Evolutionary conservation across 768 basidiomycete genomes (phyloP).

Genomic region (Neoboletus magnificus): DNA sequence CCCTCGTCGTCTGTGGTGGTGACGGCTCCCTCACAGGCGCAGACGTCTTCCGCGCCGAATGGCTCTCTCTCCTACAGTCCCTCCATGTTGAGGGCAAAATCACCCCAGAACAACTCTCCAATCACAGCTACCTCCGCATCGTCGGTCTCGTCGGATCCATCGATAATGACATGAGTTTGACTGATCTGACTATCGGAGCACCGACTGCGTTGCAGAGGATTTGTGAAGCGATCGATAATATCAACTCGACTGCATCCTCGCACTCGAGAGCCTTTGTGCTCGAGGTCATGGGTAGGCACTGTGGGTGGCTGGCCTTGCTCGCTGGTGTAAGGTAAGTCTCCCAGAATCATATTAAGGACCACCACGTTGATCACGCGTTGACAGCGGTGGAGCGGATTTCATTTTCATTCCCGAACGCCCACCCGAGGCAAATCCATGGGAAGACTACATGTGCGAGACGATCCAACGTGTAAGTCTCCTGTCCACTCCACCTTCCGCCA

Average conservation of each 20-base stretch:
- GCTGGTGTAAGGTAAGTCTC: slow-evolving; percentile 79
- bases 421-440: slow-evolving; percentile 77
- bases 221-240: slow-evolving; percentile 97
- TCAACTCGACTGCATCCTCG: slow-evolving; percentile 93
- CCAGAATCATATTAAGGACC: background rate
- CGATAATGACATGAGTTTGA: slow-evolving; percentile 99
- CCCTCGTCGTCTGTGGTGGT: slow-evolving; percentile 94
- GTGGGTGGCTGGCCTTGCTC: slow-evolving; percentile 96
- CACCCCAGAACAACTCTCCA: slow-evolving; percentile 63
- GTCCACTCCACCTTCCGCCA: background rate
- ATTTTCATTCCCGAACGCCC: slow-evolving; percentile 97
- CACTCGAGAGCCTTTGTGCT: slow-evolving; percentile 98
- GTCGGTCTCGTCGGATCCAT: slow-evolving; percentile 99
- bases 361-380: slow-evolving; percentile 8
- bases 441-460: slow-evolving; percentile 84
- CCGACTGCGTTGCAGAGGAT: slow-evolving; percentile 94
- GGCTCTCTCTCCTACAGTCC: slow-evolving; percentile 78
- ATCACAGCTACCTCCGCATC: slow-evolving; percentile 84
- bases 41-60: slow-evolving; percentile 89
- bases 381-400: slow-evolving; percentile 88
- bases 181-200: slow-evolving; percentile 95
- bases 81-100: slow-evolving; percentile 74
- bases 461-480: slow-evolving; percentile 63
- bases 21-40: slow-evolving; percentile 97
- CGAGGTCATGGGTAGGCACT: slow-evolving; percentile 99